Evolutionary conservation across 345 rosid species (phyloP).

Genomic region (Syzygium grande): DNA sequence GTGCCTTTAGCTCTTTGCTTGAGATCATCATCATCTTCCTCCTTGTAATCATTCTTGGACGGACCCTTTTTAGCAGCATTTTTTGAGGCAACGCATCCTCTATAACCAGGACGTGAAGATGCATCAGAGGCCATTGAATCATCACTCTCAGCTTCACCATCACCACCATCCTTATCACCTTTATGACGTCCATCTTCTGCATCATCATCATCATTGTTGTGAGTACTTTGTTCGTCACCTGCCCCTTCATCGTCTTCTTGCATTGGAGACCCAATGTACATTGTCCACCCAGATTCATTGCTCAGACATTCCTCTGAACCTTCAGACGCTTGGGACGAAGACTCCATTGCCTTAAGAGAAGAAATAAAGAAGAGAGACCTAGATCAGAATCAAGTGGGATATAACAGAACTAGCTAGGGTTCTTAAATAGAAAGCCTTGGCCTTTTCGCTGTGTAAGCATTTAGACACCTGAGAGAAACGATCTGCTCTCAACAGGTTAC

Average conservation of each 20-base stretch:
- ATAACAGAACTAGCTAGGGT: not conserved
- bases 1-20: not conserved
- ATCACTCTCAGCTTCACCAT: conserved; percentile 9
- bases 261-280: conserved; percentile 54
- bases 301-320: conserved; percentile 42
- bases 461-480: not conserved
- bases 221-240: not conserved
- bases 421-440: not conserved
- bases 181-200: not conserved
- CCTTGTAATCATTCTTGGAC: not conserved
- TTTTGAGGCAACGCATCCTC: conserved; percentile 1
- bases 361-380: not conserved
- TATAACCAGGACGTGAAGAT: conserved; percentile 48
- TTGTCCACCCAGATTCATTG: conserved; percentile 73
- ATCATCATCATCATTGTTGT: not conserved
- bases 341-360: conserved; percentile 24
- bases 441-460: not conserved
- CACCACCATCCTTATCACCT: not conserved
- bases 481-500: not conserved
- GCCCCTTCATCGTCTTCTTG: not conserved
- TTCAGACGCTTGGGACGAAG: conserved; percentile 20
- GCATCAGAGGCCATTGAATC: conserved; percentile 78
- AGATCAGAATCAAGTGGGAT: not conserved
- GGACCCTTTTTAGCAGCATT: not conserved
- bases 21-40: not conserved